Base-by-base conservation (phyloP, 2,329 filamentous ascomycete genomes). In the Falciphora oryzae region DNA sequence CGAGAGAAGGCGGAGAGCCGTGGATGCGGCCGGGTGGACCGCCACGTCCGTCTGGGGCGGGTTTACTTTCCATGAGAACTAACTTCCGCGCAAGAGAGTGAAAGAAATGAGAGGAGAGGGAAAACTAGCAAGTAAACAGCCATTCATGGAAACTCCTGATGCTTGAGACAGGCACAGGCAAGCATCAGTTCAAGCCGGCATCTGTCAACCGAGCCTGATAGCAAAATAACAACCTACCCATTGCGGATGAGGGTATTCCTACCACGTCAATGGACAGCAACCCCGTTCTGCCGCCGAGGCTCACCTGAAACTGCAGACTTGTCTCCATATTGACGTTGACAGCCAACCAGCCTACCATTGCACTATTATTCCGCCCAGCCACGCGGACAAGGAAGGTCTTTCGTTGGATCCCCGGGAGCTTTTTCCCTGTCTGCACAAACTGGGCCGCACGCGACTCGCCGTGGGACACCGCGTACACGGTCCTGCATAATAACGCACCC, bases 41-140 rank as follows among this genome's bases (percentile, higher is more conserved):
- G 83, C 77, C 18, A 73, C 69, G 53, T 84, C 81, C 28, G 73
- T 73, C 38, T 85, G 82, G 81, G 84, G 83, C 65, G 70, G 71
- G 7, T 83, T 85, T 69, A 69, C 67, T 18, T 83, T 83, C 2
- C 44, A 53, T 53, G 44, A 53, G 22, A 53, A 53, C 22, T 53
- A 53, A 25, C 16, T 22, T 7, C 11, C 8, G 5, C 11, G 38
- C 18, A 22, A 16, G 5, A 50, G 38, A 5, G 7, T 22, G 7
- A 44, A 22, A 50, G 38, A 50, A 18, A 22, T 6, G 18, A 18
- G 4, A 5, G 13, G 18, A 2, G 38, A 8, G 38, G 2, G 38
- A 44, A 44, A 44, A 22, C 1, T 11, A 32, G 11, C n/a, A 32
- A 44, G 13, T 6, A 22, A 5, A 13, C 2, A 22, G 38, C 2